Evolutionary conservation across 2,329 filamentous ascomycete species (phyloP).

Genomic region (Nothophaeocryptopus gaeumannii): DNA sequence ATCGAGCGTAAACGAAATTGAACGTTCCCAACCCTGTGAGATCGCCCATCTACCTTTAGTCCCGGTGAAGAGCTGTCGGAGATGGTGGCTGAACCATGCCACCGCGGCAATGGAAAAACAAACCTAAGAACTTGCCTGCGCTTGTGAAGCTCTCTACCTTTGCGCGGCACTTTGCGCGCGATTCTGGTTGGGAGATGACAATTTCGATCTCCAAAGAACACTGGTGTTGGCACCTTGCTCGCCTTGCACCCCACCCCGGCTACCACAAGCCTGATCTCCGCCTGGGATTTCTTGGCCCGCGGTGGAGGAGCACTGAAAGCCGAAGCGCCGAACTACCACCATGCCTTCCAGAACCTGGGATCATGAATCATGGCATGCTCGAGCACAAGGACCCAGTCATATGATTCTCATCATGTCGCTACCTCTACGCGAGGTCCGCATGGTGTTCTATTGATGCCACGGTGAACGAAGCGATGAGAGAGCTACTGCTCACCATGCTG

Average conservation of each 20-base stretch:
- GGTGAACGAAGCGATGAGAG: not conserved
- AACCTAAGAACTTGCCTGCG: slow-evolving; percentile 19
- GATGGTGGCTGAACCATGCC: slow-evolving; percentile 18
- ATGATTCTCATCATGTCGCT: slow-evolving; percentile 16
- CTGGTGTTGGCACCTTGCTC: slow-evolving; percentile 18
- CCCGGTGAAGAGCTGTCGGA: slow-evolving; percentile 20
- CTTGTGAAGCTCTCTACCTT: slow-evolving; percentile 6
- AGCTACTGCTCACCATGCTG: slow-evolving; percentile 1
- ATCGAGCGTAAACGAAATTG: slow-evolving; percentile 24
- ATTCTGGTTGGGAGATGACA: slow-evolving; percentile 16
- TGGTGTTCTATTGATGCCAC: slow-evolving; percentile 6
- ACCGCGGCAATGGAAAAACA: slow-evolving; percentile 20
- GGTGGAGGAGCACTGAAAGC: slow-evolving; percentile 7
- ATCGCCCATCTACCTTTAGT: slow-evolving; percentile 11
- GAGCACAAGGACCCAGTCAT: slow-evolving; percentile 3
- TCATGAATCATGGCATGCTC: slow-evolving; percentile 13
- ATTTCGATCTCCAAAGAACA: slow-evolving; percentile 10
- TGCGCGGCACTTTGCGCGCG: slow-evolving; percentile 8
- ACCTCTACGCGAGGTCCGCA: slow-evolving; percentile 15
- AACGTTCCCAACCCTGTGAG: slow-evolving; percentile 17
- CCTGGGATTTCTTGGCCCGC: slow-evolving; percentile 13
- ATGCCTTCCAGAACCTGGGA: slow-evolving; percentile 15
- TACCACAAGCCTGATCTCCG: slow-evolving; percentile 15
- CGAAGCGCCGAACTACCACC: slow-evolving; percentile 19
- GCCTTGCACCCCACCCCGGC: slow-evolving; percentile 9